A percentile compares a stretch with the other conserved stretches of the same genome.
Evolutionary conservation across 176 grass and related monocot species (phyloP).

Genomic region (Carex cristatella): DNA sequence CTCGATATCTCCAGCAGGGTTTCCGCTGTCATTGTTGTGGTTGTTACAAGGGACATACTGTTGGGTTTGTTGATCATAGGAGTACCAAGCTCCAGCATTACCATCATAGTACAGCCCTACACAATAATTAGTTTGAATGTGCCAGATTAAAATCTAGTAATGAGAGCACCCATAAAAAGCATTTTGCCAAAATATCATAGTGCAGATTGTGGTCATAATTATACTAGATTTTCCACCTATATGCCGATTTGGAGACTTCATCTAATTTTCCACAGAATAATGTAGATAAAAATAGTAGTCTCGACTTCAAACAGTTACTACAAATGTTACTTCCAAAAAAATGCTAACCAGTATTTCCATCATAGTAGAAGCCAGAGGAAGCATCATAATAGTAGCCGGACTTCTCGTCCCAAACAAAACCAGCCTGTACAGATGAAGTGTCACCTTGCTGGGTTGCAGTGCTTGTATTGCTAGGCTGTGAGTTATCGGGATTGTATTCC

Average conservation of each 20-base stretch:
- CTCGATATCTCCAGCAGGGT: constrained; percentile 26
- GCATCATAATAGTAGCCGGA: constrained; percentile 99
- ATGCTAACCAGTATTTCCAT: constrained; percentile 87
- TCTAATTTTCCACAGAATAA: background rate
- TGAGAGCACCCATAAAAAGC: background rate
- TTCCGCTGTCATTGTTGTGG: constrained; percentile 42
- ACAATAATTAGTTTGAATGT: constrained; percentile 4
- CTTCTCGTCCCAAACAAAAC: constrained; percentile 99
- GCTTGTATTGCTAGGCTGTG: constrained; percentile 33
- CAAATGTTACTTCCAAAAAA: background rate
- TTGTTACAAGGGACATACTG: constrained; percentile 69
- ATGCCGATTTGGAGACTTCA: background rate
- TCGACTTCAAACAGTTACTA: background rate
- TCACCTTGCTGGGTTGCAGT: constrained; percentile 32
- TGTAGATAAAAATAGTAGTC: background rate
- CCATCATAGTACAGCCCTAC: constrained; percentile 97
- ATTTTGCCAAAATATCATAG: background rate
- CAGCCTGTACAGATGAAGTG: constrained; percentile 52
- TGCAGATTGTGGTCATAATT: background rate
- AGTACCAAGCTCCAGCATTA: constrained; percentile 81
- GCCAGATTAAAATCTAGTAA: background rate
- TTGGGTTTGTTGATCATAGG: constrained; percentile 74
- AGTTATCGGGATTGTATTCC: constrained; percentile 87
- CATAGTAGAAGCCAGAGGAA: constrained; percentile 96
- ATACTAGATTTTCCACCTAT: background rate